Percentiles rank a stretch among this genome's conserved stretches.
These are phyloP conservation scores for Graphilbum fragrans DNA, from an alignment of 2,329 filamentous ascomycete species.

Conservation along the genomic window DNA sequence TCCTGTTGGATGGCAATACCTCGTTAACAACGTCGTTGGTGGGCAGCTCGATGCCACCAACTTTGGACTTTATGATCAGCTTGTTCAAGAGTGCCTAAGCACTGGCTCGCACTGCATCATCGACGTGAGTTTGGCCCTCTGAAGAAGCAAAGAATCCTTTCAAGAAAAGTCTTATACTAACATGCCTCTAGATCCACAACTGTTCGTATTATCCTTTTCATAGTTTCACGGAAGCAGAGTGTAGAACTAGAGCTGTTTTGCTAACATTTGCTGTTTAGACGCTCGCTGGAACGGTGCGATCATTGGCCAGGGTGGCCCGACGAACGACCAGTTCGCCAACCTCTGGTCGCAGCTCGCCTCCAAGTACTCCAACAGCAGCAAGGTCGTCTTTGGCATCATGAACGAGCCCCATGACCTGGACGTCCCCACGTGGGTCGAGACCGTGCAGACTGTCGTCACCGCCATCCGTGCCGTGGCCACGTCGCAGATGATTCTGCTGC, in stretches of 20 bases:
- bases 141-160: neutral
- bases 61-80: slow-evolving; percentile 28
- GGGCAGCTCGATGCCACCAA: slow-evolving; percentile 27
- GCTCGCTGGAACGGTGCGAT: slow-evolving; percentile 49
- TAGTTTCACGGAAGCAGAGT: neutral
- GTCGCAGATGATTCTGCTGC: slow-evolving; percentile 49
- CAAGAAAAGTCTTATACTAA: too few relatives aligned
- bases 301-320: slow-evolving; percentile 53
- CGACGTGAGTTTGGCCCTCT: slow-evolving; percentile 21
- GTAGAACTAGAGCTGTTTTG: neutral
- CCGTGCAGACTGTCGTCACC: slow-evolving; percentile 49
- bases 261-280: neutral
- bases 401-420: slow-evolving; percentile 54
- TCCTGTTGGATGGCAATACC: slow-evolving; percentile 29
- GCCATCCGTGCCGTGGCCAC: slow-evolving; percentile 52
- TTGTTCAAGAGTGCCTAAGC: slow-evolving; percentile 34
- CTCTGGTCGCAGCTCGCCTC: slow-evolving; percentile 46
- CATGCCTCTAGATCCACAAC: slow-evolving; percentile 25
- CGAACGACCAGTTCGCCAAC: slow-evolving; percentile 46
- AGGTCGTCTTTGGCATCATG: slow-evolving; percentile 53
- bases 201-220: slow-evolving; percentile 16
- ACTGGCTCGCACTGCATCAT: slow-evolving; percentile 36
- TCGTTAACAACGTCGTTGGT: slow-evolving; percentile 29
- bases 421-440: slow-evolving; percentile 43
- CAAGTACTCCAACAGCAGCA: slow-evolving; percentile 40